Evolutionary conservation across 352 stramenopile genomes (phyloP).

Genomic region (Globisporangium cystogenes): DNA sequence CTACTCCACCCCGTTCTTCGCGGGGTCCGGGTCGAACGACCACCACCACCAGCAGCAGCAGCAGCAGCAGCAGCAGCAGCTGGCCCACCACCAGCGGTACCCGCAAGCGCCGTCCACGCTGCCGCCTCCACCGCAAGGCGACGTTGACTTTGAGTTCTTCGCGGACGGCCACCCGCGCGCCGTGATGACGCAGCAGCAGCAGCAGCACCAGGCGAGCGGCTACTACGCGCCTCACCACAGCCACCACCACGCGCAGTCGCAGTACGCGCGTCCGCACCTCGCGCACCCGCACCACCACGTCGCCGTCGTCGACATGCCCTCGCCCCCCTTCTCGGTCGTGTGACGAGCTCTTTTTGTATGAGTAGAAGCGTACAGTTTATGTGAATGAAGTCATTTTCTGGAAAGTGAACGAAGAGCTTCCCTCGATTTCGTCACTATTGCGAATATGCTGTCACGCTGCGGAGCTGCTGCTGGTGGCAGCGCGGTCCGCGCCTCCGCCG

Average conservation of each 20-base stretch:
- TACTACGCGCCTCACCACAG: slow-evolving; percentile 1
- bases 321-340: slow-evolving; percentile 10
- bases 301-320: not conserved
- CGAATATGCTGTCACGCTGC: too few species aligned
- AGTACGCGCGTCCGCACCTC: slow-evolving; percentile 13
- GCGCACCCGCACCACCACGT: slow-evolving; percentile 9
- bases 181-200: not conserved
- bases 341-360: not conserved
- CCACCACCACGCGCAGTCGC: slow-evolving; percentile 5
- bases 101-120: slow-evolving; percentile 14
- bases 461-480: too few species aligned
- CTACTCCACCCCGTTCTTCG: slow-evolving; percentile 1
- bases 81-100: slow-evolving; percentile 20
- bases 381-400: too few species aligned
- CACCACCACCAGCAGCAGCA: slow-evolving; percentile 9
- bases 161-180: slow-evolving; percentile 6
- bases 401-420: too few species aligned
- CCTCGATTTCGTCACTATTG: too few species aligned
- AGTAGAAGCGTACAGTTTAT: too few species aligned
- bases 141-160: slow-evolving; percentile 27
- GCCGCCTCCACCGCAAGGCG: slow-evolving; percentile 10
- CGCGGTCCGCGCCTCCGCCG: not conserved
- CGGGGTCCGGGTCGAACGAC: slow-evolving; percentile 1
- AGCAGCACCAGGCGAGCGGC: not conserved
- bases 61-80: slow-evolving; percentile 16